A percentile compares a stretch with the other conserved stretches of the same genome.
Conservation (phyloP, 805 yeast genomes). For the Yarrowia alimentaria region DNA sequence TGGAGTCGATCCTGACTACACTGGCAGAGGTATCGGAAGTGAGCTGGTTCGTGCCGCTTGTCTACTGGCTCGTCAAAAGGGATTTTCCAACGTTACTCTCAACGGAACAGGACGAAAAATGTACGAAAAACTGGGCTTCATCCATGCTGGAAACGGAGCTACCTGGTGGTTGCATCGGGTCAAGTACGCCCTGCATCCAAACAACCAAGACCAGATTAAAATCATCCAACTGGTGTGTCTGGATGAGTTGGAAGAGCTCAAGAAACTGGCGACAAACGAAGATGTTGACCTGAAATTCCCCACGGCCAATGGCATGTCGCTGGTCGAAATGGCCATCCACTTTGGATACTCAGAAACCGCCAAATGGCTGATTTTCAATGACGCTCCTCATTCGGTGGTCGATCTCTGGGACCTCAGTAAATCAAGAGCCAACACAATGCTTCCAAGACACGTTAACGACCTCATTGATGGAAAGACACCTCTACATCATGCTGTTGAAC, state of each 20-base stretch:
- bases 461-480: conserved; percentile 4
- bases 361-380: conserved; percentile 8
- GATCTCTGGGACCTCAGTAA: conserved; percentile 9
- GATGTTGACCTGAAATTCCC: not conserved
- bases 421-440: not conserved
- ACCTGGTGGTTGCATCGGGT: conserved; percentile 18
- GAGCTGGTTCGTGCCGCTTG: conserved; percentile 12
- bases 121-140: conserved; percentile 6
- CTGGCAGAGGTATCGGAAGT: not conserved
- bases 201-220: not conserved
- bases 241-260: not conserved
- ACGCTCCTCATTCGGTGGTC: conserved; percentile 15
- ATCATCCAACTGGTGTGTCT: conserved; percentile 9
- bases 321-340: not conserved
- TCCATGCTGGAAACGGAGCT: conserved; percentile 5
- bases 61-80: not conserved
- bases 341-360: not conserved
- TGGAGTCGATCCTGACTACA: not conserved
- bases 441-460: not conserved
- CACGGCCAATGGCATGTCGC: conserved; percentile 1
- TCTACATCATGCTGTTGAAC: conserved; percentile 10
- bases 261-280: no score
- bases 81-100: not conserved
- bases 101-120: conserved; percentile 9
- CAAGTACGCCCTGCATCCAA: conserved; percentile 2